These are phyloP conservation scores for Rosa hybrid DNA, from an alignment of 331 rosid genomes.

Conservation along the genomic window DNA sequence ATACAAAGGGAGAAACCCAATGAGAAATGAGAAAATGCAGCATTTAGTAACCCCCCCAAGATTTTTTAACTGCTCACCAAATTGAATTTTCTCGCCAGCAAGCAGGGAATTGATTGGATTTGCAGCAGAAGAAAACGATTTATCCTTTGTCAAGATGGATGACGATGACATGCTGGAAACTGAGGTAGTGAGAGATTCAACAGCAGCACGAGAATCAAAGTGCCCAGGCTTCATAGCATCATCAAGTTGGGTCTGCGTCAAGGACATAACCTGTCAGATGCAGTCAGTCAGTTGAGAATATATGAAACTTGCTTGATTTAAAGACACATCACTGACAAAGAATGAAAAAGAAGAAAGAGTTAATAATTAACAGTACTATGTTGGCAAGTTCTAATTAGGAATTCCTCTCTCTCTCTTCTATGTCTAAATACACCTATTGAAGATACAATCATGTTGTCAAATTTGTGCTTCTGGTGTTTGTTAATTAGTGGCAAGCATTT, in stretches of 20 bases:
- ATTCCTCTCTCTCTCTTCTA: not conserved
- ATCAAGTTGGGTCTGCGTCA: conserved; percentile 94
- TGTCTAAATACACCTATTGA: not conserved
- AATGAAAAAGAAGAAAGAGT: not conserved
- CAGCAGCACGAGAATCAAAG: conserved; percentile 70
- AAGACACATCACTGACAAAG: not conserved
- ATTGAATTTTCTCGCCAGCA: conserved; percentile 98
- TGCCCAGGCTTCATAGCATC: conserved; percentile 92
- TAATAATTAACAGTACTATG: not conserved
- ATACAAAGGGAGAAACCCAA: conserved; percentile 15
- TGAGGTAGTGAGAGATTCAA: conserved; percentile 49
- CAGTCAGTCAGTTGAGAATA: conserved; percentile 17
- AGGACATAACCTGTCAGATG: conserved; percentile 71
- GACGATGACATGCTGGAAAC: conserved; percentile 64
- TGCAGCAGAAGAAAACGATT: conserved; percentile 58
- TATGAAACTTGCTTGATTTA: not conserved
- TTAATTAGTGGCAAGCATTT: not conserved
- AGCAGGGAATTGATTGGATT: conserved; percentile 89
- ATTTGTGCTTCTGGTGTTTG: not conserved
- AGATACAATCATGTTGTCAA: not conserved
- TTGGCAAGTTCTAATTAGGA: not conserved
- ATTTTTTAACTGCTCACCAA: conserved; percentile 56
- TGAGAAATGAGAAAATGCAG: conserved; percentile 23
- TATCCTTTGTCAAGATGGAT: conserved; percentile 75
- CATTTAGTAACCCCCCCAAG: conserved; percentile 13